Evolutionary conservation across 2,329 filamentous ascomycete species (phyloP).

Genomic region (Fusarium foetens): DNA sequence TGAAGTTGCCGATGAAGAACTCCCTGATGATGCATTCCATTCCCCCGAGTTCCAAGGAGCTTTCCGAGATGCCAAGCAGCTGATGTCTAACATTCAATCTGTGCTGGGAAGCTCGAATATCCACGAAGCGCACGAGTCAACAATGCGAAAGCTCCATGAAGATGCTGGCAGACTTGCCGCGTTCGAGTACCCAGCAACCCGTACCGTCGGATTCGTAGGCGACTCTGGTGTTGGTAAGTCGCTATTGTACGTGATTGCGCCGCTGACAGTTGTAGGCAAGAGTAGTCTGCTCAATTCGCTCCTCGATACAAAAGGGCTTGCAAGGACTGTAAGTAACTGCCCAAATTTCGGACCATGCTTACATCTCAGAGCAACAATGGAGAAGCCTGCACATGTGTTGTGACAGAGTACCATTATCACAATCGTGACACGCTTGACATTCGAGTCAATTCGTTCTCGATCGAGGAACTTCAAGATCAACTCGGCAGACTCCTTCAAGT

Average conservation of each 20-base stretch:
- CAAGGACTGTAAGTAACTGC: constrained; percentile 52
- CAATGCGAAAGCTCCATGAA: constrained; percentile 49
- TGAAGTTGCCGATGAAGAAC: constrained; percentile 47
- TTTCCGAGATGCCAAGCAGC: constrained; percentile 47
- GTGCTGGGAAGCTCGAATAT: constrained; percentile 51
- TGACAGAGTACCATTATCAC: constrained; percentile 58
- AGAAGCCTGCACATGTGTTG: constrained; percentile 59
- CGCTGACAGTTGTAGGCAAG: constrained; percentile 50
- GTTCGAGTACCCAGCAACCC: constrained; percentile 53
- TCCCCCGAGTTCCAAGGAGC: constrained; percentile 49
- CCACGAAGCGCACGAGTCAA: constrained; percentile 52
- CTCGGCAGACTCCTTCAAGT: constrained; percentile 49
- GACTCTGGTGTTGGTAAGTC: constrained; percentile 58
- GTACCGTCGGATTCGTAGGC: constrained; percentile 59
- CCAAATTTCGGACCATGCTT: background rate
- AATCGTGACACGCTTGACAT: constrained; percentile 47
- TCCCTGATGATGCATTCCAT: constrained; percentile 51
- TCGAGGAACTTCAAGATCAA: constrained; percentile 48
- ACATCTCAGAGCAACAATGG: constrained; percentile 55
- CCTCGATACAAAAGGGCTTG: constrained; percentile 53
- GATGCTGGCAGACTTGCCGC: constrained; percentile 48
- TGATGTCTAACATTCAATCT: constrained; percentile 45
- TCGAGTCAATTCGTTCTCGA: constrained; percentile 48
- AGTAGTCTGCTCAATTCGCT: constrained; percentile 62
- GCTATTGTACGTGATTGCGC: fast-evolving